Conservation (phyloP, 805 yeast genomes). For the Naumovozyma castellii region DNA sequence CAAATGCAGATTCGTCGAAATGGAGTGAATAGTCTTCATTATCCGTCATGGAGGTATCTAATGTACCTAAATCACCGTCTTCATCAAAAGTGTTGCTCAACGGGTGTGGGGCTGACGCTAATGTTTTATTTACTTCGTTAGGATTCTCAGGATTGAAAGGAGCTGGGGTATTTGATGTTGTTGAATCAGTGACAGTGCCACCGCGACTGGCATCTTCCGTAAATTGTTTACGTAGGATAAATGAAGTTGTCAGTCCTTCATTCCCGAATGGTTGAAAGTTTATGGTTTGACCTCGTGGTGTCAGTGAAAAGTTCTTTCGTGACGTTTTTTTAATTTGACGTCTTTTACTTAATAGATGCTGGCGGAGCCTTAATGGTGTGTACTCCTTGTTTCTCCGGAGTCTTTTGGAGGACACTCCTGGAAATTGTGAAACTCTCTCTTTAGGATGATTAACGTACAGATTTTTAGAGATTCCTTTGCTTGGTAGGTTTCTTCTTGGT, state of each 20-base stretch:
- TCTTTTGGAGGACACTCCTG: not conserved
- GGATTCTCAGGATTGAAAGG: too few species aligned
- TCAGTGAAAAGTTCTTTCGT: too few species aligned
- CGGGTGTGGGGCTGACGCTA: not conserved
- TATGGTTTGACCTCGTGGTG: too few species aligned
- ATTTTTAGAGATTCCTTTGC: not conserved
- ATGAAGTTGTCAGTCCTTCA: too few species aligned
- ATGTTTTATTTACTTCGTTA: not conserved
- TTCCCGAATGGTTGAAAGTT: too few species aligned
- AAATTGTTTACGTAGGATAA: too few species aligned
- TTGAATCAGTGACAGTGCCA: too few species aligned
- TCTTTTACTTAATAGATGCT: too few species aligned
- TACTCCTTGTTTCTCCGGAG: not conserved
- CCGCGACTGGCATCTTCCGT: too few species aligned
- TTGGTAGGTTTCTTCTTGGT: conserved; percentile 1
- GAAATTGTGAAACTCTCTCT: not conserved
- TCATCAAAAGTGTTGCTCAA: not conserved
- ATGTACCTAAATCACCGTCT: not conserved
- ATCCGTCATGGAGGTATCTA: not conserved
- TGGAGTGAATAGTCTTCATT: not conserved
- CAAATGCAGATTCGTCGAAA: not conserved
- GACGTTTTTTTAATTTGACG: too few species aligned
- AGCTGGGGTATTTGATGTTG: too few species aligned
- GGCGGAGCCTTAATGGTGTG: not conserved
- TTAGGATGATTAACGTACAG: not conserved